Evolutionary conservation across 1,284 basidiomycete genomes (phyloP).

Genomic region (Pyrrhoderma lamaoense): DNA sequence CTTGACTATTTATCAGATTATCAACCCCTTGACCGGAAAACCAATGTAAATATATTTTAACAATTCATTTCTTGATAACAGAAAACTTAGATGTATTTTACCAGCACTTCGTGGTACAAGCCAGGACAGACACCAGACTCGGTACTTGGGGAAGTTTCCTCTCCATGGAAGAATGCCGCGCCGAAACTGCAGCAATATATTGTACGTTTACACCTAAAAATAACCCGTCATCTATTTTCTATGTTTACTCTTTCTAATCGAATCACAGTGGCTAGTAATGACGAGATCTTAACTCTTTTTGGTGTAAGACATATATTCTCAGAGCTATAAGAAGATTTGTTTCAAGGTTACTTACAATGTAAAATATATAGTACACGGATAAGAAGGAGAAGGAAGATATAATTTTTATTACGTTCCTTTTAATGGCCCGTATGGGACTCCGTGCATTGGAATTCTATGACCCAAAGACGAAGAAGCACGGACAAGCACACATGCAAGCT

Average conservation of each 20-base stretch:
- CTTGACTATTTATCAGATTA: constrained; percentile 41
- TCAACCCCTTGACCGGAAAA: constrained; percentile 80
- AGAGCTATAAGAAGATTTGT: not conserved
- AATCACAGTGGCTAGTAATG: constrained; percentile 33
- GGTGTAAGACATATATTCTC: constrained; percentile 39
- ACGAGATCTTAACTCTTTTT: constrained; percentile 70
- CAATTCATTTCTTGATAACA: not conserved
- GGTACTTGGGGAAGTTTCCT: constrained; percentile 76
- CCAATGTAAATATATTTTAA: constrained; percentile 45
- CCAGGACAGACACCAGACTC: constrained; percentile 74
- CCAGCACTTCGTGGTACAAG: constrained; percentile 63
- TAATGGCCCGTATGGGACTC: constrained; percentile 80
- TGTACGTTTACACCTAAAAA: constrained; percentile 36
- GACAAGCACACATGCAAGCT: constrained; percentile 90
- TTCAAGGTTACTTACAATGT: not conserved
- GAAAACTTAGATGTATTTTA: constrained; percentile 21
- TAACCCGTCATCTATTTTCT: no score
- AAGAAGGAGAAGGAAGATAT: constrained; percentile 67
- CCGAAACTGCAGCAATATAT: constrained; percentile 74
- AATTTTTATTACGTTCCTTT: constrained; percentile 72
- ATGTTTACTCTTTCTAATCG: constrained; percentile 26
- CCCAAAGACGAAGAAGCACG: constrained; percentile 71
- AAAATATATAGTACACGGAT: constrained; percentile 46
- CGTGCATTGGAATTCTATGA: constrained; percentile 79
- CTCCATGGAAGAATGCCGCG: constrained; percentile 86